phyloP scores from a whole-genome alignment of 2,329 filamentous ascomycete genomes.

The Penicillium brevicompactum region DNA sequence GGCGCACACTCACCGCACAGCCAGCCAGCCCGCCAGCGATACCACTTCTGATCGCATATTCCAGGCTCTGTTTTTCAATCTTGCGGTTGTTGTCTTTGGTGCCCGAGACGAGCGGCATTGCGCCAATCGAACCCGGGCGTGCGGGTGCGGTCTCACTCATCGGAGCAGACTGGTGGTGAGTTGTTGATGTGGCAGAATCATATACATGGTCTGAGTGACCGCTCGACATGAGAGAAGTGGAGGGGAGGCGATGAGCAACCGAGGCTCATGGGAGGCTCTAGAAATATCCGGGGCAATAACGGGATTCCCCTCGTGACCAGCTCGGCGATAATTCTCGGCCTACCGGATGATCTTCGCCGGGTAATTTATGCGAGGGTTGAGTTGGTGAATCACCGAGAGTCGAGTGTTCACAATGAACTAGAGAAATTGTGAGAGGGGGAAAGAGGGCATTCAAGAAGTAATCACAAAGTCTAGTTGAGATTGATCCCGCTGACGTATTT shows the following conservation, averaged over 20 bases:
- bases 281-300: constrained; percentile 21
- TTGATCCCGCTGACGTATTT: constrained; percentile 13
- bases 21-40: constrained; percentile 88
- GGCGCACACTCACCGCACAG: constrained; percentile 69
- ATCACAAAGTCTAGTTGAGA: background rate
- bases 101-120: constrained; percentile 18
- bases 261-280: constrained; percentile 18
- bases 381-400: no score
- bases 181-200: constrained; percentile 7
- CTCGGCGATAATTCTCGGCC: constrained; percentile 31
- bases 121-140: constrained; percentile 26
- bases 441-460: background rate
- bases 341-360: constrained; percentile 29
- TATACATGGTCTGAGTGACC: constrained; percentile 33
- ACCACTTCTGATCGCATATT: constrained; percentile 82
- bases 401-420: background rate
- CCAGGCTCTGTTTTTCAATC: constrained; percentile 68
- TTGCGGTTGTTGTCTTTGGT: constrained; percentile 36
- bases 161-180: constrained; percentile 22
- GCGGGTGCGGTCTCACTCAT: constrained; percentile 37
- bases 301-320: constrained; percentile 25
- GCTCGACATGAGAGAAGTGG: constrained; percentile 29
- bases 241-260: constrained; percentile 14
- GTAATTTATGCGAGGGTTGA: background rate
- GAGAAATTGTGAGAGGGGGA: background rate